Evolutionary conservation across 2,329 filamentous ascomycete species (phyloP), one percentile per base, ranked within the genome.

Genomic region (Fusarium sp.): DNA sequence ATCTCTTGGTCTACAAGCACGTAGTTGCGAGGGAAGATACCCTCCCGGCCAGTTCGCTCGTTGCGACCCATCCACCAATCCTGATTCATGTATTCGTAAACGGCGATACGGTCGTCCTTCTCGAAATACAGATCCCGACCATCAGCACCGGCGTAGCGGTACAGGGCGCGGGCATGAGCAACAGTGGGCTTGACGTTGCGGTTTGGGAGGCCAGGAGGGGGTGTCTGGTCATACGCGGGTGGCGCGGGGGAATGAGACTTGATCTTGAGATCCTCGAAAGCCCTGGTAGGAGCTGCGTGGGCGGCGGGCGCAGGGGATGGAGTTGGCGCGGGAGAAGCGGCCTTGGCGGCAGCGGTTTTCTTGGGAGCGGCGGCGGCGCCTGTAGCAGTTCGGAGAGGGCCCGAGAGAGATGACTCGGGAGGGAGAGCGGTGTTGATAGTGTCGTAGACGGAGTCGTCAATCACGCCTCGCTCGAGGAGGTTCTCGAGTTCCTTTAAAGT

Each of bases 61-160:
- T 97, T 97, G 74, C 88, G 89, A 73, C 95, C 95, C 86, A 94
- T 91, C 94, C 94, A 98, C 95, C 95, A 98, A 81, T 98, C 95
- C 68, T 91, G 89, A 82, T 98, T 98, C 91, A 97, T 96, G 84
- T 97, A 95, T 82, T 97, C 93, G 72, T 90, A 88, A 24, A 98
- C 92, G 63, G 89, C 87, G 73, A 98, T 86, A 70, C 87, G 86
- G 82, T 98, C 95, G 77, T 95, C 91, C 67, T 91, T 90, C 77
- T 93, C 89, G 64, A 98, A 89, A 4, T 88, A 89, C 69, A 97
- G 86, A 79, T 98, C 95, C 64, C 94, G 93, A 6, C 90, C 87
- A 78, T 97, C 95, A 43, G 91, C 80, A 11, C 91, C 92, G 34
- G 86, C 87, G 84, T 98, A 98, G 68, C 88, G 87, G 84, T 97